Evolutionary conservation across 805 yeast species (phyloP).

Genomic region (Nakazawaea anatomiae): DNA sequence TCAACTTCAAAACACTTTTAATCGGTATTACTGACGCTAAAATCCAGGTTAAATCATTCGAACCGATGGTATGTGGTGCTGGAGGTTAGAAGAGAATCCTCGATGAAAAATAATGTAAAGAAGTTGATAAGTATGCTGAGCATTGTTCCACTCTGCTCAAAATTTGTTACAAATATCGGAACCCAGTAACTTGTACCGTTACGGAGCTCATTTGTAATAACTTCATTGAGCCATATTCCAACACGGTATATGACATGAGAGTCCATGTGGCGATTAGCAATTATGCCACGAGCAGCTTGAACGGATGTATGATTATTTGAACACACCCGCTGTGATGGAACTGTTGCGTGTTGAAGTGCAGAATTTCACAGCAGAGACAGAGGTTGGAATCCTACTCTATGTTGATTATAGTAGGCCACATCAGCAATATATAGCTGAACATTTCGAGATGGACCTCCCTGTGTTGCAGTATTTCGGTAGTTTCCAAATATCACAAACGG

Average conservation of each 20-base stretch:
- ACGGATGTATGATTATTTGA: slow-evolving; percentile 70
- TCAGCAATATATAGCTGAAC: slow-evolving; percentile 64
- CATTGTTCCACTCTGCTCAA: slow-evolving; percentile 73
- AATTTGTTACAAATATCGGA: slow-evolving; percentile 68
- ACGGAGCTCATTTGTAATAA: slow-evolving; percentile 86
- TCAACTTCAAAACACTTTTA: slow-evolving; percentile 68
- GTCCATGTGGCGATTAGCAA: slow-evolving; percentile 52
- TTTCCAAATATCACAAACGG: too few species aligned
- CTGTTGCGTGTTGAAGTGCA: slow-evolving; percentile 91
- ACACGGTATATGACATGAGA: slow-evolving; percentile 86
- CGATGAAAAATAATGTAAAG: slow-evolving; percentile 47
- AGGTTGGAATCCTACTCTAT: slow-evolving; percentile 64
- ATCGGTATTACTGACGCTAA: slow-evolving; percentile 86
- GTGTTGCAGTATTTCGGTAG: slow-evolving; percentile 36
- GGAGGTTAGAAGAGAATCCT: slow-evolving; percentile 72
- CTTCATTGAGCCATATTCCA: slow-evolving; percentile 72
- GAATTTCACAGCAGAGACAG: slow-evolving; percentile 62
- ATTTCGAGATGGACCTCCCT: slow-evolving; percentile 70
- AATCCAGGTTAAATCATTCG: slow-evolving; percentile 68
- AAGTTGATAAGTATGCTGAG: slow-evolving; percentile 60
- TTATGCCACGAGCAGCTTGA: slow-evolving; percentile 63
- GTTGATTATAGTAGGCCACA: slow-evolving; percentile 94
- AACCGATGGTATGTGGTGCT: slow-evolving; percentile 93
- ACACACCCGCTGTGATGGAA: slow-evolving; percentile 63
- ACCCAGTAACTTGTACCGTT: slow-evolving; percentile 83